Evolutionary conservation across 2,329 filamentous ascomycete genomes (phyloP), one percentile per base, ranked within the genome.

Genomic region (Colletotrichum siamense): DNA sequence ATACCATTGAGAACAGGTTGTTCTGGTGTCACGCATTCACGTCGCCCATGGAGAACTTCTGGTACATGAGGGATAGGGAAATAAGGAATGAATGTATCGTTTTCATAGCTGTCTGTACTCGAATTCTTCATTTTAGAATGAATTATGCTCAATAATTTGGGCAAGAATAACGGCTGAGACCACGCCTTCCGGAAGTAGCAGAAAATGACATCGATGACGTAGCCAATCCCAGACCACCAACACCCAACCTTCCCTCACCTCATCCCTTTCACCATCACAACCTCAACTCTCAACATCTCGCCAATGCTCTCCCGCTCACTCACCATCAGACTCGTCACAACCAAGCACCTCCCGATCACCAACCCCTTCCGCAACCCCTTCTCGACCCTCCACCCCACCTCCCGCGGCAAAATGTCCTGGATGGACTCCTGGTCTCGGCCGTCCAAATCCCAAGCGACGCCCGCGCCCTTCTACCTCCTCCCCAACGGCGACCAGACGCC

Each of bases 391-490:
- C 36, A 39, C 65, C 28, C 61, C 68, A 28, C 28, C 66, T 44
- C 39, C n/a, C n/a, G 44, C 44, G 44, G 62, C 39, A 49, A 65
- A n/a, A 87, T 87, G 86, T 86, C 83, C 49, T 86, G 85, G 85
- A 87, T 85, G 84, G 85, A 86, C 79, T 84, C 83, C 15, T 87
- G 85, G 84, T 85, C 83, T 8, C 83, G 85, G 1, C 85, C 85
- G 0, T 80, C 80, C 59, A 87, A 87, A 67, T 82, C 82, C 13
- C 84, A 86, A 78, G 81, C 85, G 8, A 85, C 83, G 0, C 91
- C 90, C 13, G 87, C 89, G 12, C 91, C 91, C 0, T 87, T 88
- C 65, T 93, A 92, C 79, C 84, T 92, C 30, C 84, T 85, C 1
- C 81, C 83, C 0, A 84, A 85, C 4, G 86, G 86, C 59, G 88